Evolutionary conservation across 768 basidiomycete species (phyloP), one percentile per base, ranked within the genome.

Genomic region (Boletus insuetus): DNA sequence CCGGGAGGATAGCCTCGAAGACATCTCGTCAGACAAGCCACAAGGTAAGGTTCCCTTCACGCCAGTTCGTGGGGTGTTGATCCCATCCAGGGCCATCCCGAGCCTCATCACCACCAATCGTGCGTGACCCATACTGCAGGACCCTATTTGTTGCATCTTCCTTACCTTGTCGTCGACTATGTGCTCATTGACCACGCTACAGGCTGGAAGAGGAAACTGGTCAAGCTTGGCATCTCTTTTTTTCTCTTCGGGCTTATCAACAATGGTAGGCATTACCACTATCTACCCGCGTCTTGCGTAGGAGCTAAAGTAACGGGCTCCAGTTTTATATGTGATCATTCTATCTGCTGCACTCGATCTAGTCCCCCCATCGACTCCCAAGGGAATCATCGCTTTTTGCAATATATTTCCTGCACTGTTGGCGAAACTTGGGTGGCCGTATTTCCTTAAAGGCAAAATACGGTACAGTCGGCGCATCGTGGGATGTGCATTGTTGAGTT

Each of bases 311-410:
- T 29, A 34, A 26, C 26, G 14, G 42, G 6, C 20, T 54, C 0
- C 58, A 94, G 94, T 97, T 6, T 78, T 96, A 53, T 97, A 98
- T 73, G 96, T 99, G 37, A 89, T 98, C 57, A 97, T 98, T 58
- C 82, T 99, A 19, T 96, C 93, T 2, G 96, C 96, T 7, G 97
- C 97, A 2, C 77, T 98, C 4, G 97, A 99, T 66, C 81, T 99
- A 4, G 94, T 97, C 2, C 90, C 94, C 9, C 86, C 91, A 2
- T 82, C 87, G 3, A 96, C 93, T 0, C 95, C 96, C 0, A 96
- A 96, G 68, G 96, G 96, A 16, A 85, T 98, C 52, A 93, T 98
- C 49, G 85, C 89, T 1, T 94, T 98, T 68, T 95, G 91, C 75
- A 98, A 98, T 70, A 97, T 99, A 51, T 82, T 89, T 13, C 95